Conservation (phyloP, 2,329 filamentous ascomycete species). For the Albifimbria verrucaria region DNA sequence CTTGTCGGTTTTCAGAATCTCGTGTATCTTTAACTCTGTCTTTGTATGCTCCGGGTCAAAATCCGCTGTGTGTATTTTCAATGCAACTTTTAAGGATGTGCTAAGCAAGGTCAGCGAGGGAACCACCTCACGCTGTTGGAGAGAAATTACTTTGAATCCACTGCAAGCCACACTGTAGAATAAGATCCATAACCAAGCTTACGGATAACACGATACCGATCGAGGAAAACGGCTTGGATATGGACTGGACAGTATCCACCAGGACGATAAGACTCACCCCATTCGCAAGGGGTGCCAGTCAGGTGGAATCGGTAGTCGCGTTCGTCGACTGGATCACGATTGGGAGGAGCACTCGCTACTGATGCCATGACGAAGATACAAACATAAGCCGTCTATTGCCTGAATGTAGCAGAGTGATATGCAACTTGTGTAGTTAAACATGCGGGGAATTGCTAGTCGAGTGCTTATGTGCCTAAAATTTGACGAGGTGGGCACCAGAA, state of each 20-base stretch:
- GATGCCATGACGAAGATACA: no score
- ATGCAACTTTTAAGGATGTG: background rate
- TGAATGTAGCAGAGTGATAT: no score
- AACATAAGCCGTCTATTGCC: no score
- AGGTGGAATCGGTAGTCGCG: background rate
- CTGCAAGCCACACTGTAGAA: conserved; percentile 20
- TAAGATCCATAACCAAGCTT: conserved; percentile 20
- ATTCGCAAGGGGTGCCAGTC: background rate
- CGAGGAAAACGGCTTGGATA: conserved; percentile 17
- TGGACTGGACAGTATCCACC: background rate
- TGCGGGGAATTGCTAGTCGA: no score
- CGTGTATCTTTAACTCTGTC: background rate
- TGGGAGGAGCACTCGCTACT: no score
- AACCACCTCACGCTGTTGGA: background rate
- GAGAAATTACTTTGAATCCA: conserved; percentile 6
- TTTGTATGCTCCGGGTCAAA: background rate
- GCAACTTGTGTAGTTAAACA: no score
- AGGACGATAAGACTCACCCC: background rate
- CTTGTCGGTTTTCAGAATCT: background rate
- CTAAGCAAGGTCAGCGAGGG: background rate
- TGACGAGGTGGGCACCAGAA: no score
- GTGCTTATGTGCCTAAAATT: no score
- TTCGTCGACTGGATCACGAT: background rate
- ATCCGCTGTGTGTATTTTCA: background rate
- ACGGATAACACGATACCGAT: conserved; percentile 14